phyloP scores from a whole-genome alignment of 495 filamentous ascomycete genomes.

The Aspergillus steynii region DNA sequence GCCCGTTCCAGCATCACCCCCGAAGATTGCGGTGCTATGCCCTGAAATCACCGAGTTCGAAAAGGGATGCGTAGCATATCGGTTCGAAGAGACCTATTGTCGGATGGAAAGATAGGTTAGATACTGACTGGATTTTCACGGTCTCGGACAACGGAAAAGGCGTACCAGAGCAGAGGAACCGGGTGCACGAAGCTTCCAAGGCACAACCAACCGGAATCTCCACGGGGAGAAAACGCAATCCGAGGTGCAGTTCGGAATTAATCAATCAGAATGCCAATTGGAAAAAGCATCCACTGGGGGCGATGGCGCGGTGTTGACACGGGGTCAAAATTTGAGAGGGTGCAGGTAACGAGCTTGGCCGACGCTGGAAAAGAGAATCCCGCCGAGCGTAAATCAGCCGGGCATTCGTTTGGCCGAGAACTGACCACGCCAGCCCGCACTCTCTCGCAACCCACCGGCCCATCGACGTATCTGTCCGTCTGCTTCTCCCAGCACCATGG shows the following conservation, averaged over 20 bases:
- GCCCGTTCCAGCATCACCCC: constrained; percentile 82
- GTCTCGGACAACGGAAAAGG: constrained; percentile 15
- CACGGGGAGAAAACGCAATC: not conserved
- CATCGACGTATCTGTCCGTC: not conserved
- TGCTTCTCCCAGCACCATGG: constrained; percentile 56
- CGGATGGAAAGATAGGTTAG: constrained; percentile 11
- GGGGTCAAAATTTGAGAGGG: constrained; percentile 21
- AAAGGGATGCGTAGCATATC: constrained; percentile 32
- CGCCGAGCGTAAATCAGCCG: constrained; percentile 26
- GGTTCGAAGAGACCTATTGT: constrained; percentile 16
- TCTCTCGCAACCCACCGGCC: constrained; percentile 15
- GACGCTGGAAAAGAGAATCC: constrained; percentile 29
- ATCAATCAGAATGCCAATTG: not conserved
- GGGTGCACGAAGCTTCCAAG: constrained; percentile 15
- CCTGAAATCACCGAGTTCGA: constrained; percentile 29
- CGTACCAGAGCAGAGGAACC: constrained; percentile 23
- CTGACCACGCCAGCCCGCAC: constrained; percentile 33
- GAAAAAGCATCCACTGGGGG: not conserved
- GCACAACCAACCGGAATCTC: constrained; percentile 1
- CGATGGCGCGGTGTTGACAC: constrained; percentile 13
- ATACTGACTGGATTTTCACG: not conserved
- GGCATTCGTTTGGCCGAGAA: constrained; percentile 42
- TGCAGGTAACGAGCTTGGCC: constrained; percentile 12
- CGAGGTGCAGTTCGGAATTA: not conserved
- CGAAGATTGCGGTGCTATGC: constrained; percentile 47